Evolutionary conservation across 2,329 filamentous ascomycete species (phyloP).

Genomic region (Helotiales sp.): DNA sequence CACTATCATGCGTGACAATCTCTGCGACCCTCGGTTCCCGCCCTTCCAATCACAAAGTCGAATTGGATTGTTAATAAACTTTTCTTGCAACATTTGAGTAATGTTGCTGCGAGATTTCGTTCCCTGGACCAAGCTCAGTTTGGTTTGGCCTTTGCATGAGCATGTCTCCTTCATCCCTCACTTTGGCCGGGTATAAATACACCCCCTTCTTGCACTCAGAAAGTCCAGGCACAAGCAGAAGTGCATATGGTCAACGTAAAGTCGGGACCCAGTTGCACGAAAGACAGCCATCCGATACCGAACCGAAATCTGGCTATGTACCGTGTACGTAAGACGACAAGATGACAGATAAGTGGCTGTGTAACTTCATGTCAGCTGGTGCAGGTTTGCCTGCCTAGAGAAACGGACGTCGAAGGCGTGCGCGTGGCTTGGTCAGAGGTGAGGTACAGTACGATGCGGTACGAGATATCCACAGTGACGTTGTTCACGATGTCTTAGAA

Average conservation of each 20-base stretch:
- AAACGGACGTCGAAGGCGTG: background rate
- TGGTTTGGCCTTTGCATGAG: background rate
- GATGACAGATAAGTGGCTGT: constrained; percentile 8
- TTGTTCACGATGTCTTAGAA: background rate
- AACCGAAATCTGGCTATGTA: background rate
- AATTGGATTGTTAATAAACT: background rate
- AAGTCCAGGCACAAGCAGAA: background rate
- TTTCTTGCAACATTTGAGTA: background rate
- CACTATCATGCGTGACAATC: background rate
- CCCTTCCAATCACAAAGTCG: background rate
- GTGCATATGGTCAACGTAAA: background rate
- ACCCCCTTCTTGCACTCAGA: background rate
- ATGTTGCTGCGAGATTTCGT: background rate
- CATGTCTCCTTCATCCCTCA: background rate
- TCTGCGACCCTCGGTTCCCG: background rate
- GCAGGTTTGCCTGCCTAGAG: background rate
- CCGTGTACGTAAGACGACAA: background rate
- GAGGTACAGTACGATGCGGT: too few relatives aligned
- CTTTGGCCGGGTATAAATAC: background rate
- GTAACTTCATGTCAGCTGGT: background rate
- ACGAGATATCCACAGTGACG: constrained; percentile 14
- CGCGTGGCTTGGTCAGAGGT: constrained; percentile 24
- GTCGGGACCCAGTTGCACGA: background rate
- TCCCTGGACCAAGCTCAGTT: background rate
- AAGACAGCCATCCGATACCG: background rate